phyloP scores from a whole-genome alignment of 768 basidiomycete genomes.

The Hysterangium stoloniferum region DNA sequence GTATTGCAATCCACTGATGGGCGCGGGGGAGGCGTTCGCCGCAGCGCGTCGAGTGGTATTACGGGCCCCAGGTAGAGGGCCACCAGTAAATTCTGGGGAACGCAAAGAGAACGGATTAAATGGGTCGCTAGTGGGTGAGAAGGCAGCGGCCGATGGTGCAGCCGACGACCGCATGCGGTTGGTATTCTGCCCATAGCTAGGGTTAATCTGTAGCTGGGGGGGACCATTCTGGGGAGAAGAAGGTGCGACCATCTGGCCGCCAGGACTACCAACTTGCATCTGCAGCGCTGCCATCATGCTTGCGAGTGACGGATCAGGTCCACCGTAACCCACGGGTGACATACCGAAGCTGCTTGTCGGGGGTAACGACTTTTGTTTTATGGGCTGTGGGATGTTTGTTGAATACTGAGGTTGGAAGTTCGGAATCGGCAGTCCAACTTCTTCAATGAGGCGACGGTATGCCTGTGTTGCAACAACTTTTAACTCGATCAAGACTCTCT shows the following conservation, averaged over 20 bases:
- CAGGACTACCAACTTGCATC: conserved; percentile 73
- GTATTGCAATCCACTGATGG: conserved; percentile 38
- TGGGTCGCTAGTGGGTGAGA: conserved; percentile 45
- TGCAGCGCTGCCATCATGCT: conserved; percentile 92
- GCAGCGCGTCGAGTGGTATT: conserved; percentile 33
- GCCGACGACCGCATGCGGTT: conserved; percentile 15
- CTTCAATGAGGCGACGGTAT: conserved; percentile 88
- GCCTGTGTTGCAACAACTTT: conserved; percentile 94
- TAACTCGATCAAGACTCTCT: conserved; percentile 81
- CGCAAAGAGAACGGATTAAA: conserved; percentile 52
- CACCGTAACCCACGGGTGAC: conserved; percentile 72
- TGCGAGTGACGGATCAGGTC: conserved; percentile 77
- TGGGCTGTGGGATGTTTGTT: conserved; percentile 43
- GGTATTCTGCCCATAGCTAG: conserved; percentile 36
- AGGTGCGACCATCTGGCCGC: conserved; percentile 3
- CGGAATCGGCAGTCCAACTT: conserved; percentile 86
- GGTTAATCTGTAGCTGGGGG: conserved; percentile 67
- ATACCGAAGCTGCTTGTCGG: conserved; percentile 47
- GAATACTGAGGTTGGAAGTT: conserved; percentile 79
- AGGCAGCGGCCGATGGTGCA: conserved; percentile 38
- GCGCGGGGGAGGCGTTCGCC: conserved; percentile 19
- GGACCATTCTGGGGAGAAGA: conserved; percentile 51
- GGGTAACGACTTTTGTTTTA: conserved; percentile 52
- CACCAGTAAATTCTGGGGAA: conserved; percentile 33
- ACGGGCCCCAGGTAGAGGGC: conserved; percentile 19